A percentile compares a stretch with the other conserved stretches of the same genome.
Conservation (phyloP, 768 basidiomycete genomes). For the Naganishia onofrii region DNA sequence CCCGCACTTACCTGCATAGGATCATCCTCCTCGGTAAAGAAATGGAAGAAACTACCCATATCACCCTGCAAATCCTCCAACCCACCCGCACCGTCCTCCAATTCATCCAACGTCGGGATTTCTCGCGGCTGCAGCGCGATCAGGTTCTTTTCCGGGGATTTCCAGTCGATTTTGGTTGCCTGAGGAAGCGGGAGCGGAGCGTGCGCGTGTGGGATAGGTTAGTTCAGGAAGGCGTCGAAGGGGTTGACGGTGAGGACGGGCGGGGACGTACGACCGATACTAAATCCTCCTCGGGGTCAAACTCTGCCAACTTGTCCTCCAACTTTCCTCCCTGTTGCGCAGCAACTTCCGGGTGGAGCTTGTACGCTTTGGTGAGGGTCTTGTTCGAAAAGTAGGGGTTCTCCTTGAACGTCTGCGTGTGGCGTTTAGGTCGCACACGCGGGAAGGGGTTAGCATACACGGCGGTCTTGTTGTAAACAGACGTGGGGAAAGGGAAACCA, state of each 20-base stretch:
- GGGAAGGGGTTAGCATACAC: not conserved
- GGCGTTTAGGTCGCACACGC: not conserved
- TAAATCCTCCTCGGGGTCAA: conserved; percentile 39
- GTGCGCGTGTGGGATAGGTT: not conserved
- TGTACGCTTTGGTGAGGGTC: conserved; percentile 45
- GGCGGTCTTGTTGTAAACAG: too few species aligned
- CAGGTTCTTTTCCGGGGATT: conserved; percentile 43
- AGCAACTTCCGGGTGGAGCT: conserved; percentile 27
- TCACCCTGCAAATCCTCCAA: conserved; percentile 43
- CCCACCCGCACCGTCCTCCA: not conserved
- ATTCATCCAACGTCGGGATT: conserved; percentile 17
- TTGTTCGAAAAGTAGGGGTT: conserved; percentile 51
- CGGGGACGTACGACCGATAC: conserved; percentile 30
- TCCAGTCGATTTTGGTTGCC: conserved; percentile 47
- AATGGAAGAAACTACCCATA: conserved; percentile 49
- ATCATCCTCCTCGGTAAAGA: conserved; percentile 42
- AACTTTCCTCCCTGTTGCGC: not conserved
- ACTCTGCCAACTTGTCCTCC: conserved; percentile 26
- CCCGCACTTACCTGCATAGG: conserved; percentile 36
- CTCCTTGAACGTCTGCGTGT: conserved; percentile 46
- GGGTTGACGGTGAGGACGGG: not conserved
- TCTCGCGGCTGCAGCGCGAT: conserved; percentile 41
- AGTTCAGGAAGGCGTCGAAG: not conserved
- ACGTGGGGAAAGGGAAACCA: too few species aligned
- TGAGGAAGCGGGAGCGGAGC: conserved; percentile 15